Evolutionary conservation across 495 filamentous ascomycete species (phyloP).

Genomic region (Immersiella caudata): DNA sequence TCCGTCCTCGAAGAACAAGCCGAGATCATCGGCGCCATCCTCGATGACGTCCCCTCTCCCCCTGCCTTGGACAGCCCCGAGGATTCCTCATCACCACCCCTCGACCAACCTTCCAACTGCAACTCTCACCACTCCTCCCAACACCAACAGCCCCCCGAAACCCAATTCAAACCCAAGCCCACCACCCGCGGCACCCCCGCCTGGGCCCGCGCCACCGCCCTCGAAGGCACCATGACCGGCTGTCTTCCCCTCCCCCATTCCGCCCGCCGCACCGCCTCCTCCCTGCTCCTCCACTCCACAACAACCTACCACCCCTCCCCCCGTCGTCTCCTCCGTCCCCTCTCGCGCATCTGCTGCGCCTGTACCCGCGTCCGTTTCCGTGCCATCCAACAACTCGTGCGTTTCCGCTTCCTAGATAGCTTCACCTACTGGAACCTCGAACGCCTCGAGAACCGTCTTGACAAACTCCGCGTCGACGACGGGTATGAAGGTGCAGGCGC

Average conservation of each 20-base stretch:
- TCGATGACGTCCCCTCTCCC: neutral
- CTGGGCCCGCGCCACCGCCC: constrained; percentile 9
- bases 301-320: too few species aligned
- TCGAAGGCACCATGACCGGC: constrained; percentile 6
- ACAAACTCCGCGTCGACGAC: constrained; percentile 10
- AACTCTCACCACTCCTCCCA: neutral
- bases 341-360: neutral
- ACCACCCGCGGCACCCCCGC: neutral
- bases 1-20: constrained; percentile 13
- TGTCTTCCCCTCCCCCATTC: neutral
- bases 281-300: neutral
- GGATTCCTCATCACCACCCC: neutral
- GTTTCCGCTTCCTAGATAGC: constrained; percentile 10
- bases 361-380: constrained; percentile 10
- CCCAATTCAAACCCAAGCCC: neutral
- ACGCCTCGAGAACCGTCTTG: constrained; percentile 10
- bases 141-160: neutral
- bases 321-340: neutral
- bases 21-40: neutral
- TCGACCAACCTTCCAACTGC: neutral
- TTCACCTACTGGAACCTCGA: constrained; percentile 12
- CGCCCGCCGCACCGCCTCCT: neutral
- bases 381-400: neutral
- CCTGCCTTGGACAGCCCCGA: too few species aligned
- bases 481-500: constrained; percentile 5